Evolutionary conservation across 495 filamentous ascomycete genomes (phyloP).

Genomic region (Rhizodiscina lignyota): DNA sequence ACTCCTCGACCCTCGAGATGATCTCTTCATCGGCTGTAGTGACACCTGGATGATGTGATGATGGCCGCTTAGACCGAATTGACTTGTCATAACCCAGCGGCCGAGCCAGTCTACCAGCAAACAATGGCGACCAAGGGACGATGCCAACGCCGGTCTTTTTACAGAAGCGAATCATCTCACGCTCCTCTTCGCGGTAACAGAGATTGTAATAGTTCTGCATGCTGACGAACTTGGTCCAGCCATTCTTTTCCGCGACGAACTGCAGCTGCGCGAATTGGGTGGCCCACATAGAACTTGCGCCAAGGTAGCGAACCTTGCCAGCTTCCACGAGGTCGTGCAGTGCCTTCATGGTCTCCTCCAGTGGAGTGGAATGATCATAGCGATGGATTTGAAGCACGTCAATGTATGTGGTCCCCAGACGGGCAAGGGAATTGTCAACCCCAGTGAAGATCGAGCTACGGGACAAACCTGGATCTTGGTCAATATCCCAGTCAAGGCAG

Average conservation of each 20-base stretch:
- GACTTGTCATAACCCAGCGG: slow-evolving; percentile 11
- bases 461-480: too few species aligned
- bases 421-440: slow-evolving; percentile 36
- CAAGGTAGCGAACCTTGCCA: slow-evolving; percentile 36
- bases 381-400: slow-evolving; percentile 48
- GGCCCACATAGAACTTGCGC: slow-evolving; percentile 32
- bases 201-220: slow-evolving; percentile 49
- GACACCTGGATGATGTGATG: neutral
- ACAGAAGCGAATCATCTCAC: slow-evolving; percentile 52
- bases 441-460: slow-evolving; percentile 44
- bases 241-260: slow-evolving; percentile 34
- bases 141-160: slow-evolving; percentile 51
- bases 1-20: slow-evolving; percentile 14
- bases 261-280: slow-evolving; percentile 42
- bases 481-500: too few species aligned
- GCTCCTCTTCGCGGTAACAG: slow-evolving; percentile 41
- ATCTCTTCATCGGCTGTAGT: slow-evolving; percentile 14
- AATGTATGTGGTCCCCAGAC: slow-evolving; percentile 43
- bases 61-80: neutral
- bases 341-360: slow-evolving; percentile 47
- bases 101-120: slow-evolving; percentile 14
- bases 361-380: slow-evolving; percentile 34
- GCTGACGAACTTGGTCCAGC: slow-evolving; percentile 41
- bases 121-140: slow-evolving; percentile 17
- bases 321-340: slow-evolving; percentile 41